These are phyloP conservation scores for Pigoraptor vietnamica DNA, from an alignment of 78 protist genomes.

Conservation along the genomic window DNA sequence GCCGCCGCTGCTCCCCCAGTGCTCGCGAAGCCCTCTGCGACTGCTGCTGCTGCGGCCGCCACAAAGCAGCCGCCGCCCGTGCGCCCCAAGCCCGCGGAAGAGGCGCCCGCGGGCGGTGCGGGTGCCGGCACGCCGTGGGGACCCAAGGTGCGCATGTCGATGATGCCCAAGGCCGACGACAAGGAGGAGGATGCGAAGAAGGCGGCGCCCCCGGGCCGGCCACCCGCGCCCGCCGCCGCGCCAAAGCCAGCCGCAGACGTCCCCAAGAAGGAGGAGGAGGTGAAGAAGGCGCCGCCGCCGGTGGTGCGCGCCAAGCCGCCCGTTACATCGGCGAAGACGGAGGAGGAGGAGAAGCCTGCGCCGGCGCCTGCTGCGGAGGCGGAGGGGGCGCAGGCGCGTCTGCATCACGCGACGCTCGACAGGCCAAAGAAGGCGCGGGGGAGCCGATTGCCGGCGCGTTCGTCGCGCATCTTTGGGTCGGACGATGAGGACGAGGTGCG, in stretches of 20 bases:
- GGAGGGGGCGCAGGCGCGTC: not conserved
- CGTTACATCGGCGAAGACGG: not conserved
- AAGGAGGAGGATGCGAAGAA: not conserved
- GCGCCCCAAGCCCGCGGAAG: not conserved
- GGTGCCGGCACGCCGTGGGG: not conserved
- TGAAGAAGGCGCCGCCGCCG: not conserved
- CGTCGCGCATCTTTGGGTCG: not conserved
- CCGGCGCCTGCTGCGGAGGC: not conserved
- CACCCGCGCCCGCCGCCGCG: not conserved
- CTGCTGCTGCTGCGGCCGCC: not conserved
- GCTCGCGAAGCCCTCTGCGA: not conserved
- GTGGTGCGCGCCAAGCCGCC: not conserved
- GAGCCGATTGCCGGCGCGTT: not conserved
- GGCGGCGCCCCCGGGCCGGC: not conserved
- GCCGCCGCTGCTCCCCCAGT: not conserved
- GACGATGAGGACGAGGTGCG: not conserved
- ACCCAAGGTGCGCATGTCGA: not conserved
- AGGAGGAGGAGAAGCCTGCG: not conserved
- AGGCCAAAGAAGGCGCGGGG: not conserved
- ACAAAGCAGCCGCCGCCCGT: not conserved
- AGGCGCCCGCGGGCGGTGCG: not conserved
- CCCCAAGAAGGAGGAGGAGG: not conserved
- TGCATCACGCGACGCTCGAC: not conserved
- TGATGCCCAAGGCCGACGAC: not conserved
- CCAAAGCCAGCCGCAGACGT: not conserved